Percentiles rank a stretch among this genome's conserved stretches.
Evolutionary conservation across 1,284 basidiomycete genomes (phyloP).

Genomic region (Rhodotorula sp.): DNA sequence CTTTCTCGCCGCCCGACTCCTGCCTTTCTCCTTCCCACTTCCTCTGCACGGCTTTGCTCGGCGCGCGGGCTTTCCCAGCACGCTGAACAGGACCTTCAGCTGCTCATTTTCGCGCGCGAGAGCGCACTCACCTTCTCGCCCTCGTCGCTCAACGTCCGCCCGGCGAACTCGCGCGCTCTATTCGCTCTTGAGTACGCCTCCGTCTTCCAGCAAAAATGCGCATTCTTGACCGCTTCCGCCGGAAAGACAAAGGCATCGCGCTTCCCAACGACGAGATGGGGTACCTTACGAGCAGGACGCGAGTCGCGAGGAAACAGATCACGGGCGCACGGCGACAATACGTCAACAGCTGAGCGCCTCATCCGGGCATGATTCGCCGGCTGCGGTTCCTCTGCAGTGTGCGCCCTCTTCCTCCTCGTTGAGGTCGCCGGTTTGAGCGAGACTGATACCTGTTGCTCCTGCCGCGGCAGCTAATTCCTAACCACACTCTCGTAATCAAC

Average conservation of each 20-base stretch:
- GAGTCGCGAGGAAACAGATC: slow-evolving; percentile 9
- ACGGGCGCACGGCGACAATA: slow-evolving; percentile 8
- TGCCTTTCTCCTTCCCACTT: neutral
- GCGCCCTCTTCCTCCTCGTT: neutral
- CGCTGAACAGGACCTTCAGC: too few species aligned
- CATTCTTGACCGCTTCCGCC: slow-evolving; percentile 4
- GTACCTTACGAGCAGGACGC: slow-evolving; percentile 27
- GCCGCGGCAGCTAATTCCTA: slow-evolving; percentile 17
- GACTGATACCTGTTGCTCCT: neutral
- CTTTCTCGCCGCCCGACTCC: too few species aligned
- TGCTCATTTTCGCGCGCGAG: neutral
- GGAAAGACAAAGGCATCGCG: slow-evolving; percentile 17
- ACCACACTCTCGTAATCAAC: slow-evolving; percentile 28
- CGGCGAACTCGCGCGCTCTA: neutral
- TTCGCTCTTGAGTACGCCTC: neutral
- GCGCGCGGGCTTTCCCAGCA: too few species aligned
- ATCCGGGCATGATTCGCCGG: slow-evolving; percentile 22
- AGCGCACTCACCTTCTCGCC: neutral
- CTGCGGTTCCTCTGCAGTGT: slow-evolving; percentile 33
- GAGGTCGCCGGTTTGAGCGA: neutral
- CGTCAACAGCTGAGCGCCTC: slow-evolving; percentile 30
- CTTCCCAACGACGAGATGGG: slow-evolving; percentile 28
- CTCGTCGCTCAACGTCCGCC: neutral
- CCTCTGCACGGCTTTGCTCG: too few species aligned
- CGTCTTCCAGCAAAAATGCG: neutral